phyloP scores from a whole-genome alignment of 805 yeast genomes.

The Pichia californica region DNA sequence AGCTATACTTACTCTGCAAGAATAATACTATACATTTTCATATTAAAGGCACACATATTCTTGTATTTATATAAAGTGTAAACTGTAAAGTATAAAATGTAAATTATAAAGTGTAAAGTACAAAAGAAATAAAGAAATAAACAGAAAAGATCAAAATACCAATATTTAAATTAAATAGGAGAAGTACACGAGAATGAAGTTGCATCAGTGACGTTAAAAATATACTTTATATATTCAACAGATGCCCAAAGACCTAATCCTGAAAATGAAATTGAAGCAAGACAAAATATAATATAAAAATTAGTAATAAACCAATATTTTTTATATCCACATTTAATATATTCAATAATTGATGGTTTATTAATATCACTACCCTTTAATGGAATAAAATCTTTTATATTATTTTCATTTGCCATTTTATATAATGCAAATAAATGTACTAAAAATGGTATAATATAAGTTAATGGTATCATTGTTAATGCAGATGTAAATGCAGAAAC shows the following conservation, averaged over 20 bases:
- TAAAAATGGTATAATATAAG: constrained; percentile 22
- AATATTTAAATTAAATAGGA: constrained; percentile 20
- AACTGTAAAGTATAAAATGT: too few species aligned
- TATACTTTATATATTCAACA: constrained; percentile 22
- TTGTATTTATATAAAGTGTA: too few species aligned
- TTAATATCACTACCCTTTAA: too few species aligned
- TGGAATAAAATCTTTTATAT: background rate
- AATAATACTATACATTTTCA: too few species aligned
- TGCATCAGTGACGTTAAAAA: constrained; percentile 23
- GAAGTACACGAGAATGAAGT: constrained; percentile 28
- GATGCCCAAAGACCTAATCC: constrained; percentile 28
- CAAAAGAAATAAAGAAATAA: too few species aligned
- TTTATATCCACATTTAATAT: constrained; percentile 15
- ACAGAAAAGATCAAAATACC: too few species aligned
- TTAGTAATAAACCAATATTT: constrained; percentile 15
- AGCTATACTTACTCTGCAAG: too few species aligned
- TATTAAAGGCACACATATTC: too few species aligned
- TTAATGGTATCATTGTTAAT: constrained; percentile 22
- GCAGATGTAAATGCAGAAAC: constrained; percentile 23
- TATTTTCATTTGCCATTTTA: background rate
- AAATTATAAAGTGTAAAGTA: too few species aligned
- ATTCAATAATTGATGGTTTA: background rate
- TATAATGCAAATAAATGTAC: constrained; percentile 17
- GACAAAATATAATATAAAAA: constrained; percentile 18
- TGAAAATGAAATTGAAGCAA: constrained; percentile 24